These are phyloP conservation scores for Simmondsia chinensis DNA, from an alignment of 148 eudicot species.

Conservation along the genomic window DNA sequence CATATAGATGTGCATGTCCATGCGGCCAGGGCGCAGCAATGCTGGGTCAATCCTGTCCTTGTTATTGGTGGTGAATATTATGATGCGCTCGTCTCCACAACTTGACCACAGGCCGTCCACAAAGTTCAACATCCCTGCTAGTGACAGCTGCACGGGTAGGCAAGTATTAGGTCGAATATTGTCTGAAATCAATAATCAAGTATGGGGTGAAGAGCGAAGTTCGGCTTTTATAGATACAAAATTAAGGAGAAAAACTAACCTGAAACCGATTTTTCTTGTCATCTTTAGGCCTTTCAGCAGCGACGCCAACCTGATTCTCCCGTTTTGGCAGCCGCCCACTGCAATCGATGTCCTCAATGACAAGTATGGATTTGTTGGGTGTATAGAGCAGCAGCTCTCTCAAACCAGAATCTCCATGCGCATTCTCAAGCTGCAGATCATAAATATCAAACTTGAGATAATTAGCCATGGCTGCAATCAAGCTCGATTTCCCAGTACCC, in stretches of 20 bases:
- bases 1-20: constrained; percentile 40
- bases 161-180: not conserved
- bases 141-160: constrained; percentile 1
- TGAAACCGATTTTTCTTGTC: not conserved
- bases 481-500: constrained; percentile 36
- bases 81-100: constrained; percentile 20
- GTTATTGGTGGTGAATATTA: constrained; percentile 12
- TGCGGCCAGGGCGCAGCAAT: constrained; percentile 29
- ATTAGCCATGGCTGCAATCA: constrained; percentile 38
- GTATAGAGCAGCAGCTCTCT: constrained; percentile 15
- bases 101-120: constrained; percentile 21
- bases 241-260: not conserved
- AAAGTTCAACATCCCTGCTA: constrained; percentile 8
- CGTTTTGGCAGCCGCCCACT: not conserved
- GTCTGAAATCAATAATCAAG: not conserved
- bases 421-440: constrained; percentile 25
- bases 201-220: not conserved
- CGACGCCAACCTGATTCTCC: not conserved
- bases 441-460: constrained; percentile 28
- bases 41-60: constrained; percentile 23
- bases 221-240: not conserved
- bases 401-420: constrained; percentile 10
- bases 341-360: constrained; percentile 40
- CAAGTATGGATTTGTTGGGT: constrained; percentile 23
- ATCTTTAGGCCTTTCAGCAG: not conserved